These are phyloP conservation scores for Calonectria multiphialidica DNA, from an alignment of 2,329 filamentous ascomycete species.

Conservation along the genomic window DNA sequence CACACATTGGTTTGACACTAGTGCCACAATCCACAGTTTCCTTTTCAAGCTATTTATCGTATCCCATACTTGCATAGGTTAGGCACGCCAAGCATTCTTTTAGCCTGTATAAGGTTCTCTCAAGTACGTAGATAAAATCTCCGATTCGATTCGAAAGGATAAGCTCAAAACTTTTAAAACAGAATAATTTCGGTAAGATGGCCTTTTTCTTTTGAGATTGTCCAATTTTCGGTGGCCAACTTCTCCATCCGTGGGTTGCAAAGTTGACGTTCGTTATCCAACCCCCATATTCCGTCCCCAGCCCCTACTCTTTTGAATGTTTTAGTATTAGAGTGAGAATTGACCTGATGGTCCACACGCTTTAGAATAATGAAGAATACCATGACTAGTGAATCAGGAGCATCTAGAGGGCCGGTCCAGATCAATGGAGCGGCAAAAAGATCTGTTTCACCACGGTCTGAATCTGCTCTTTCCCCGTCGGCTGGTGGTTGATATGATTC, in stretches of 20 bases:
- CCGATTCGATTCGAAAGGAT: too few relatives aligned
- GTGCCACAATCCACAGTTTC: too few relatives aligned
- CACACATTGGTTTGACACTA: too few relatives aligned
- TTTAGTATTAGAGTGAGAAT: too few relatives aligned
- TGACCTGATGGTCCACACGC: background rate
- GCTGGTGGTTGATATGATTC: background rate
- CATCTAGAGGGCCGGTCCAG: background rate
- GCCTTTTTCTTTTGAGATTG: background rate
- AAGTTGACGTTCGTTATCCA: background rate
- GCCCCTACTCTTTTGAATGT: background rate
- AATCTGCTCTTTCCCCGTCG: background rate
- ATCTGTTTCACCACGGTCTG: background rate
- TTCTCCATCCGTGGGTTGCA: background rate
- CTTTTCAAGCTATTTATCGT: too few relatives aligned
- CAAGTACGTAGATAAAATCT: too few relatives aligned
- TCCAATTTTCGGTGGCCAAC: background rate
- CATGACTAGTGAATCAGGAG: background rate
- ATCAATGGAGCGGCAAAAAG: background rate
- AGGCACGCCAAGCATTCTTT: too few relatives aligned
- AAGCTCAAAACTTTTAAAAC: background rate
- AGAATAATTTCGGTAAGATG: background rate
- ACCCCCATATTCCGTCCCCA: background rate
- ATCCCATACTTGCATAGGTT: too few relatives aligned
- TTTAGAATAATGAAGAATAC: background rate
- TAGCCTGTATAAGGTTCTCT: too few relatives aligned